Conservation (phyloP, 148 eudicot species). For the Amaranthus palmeri region DNA sequence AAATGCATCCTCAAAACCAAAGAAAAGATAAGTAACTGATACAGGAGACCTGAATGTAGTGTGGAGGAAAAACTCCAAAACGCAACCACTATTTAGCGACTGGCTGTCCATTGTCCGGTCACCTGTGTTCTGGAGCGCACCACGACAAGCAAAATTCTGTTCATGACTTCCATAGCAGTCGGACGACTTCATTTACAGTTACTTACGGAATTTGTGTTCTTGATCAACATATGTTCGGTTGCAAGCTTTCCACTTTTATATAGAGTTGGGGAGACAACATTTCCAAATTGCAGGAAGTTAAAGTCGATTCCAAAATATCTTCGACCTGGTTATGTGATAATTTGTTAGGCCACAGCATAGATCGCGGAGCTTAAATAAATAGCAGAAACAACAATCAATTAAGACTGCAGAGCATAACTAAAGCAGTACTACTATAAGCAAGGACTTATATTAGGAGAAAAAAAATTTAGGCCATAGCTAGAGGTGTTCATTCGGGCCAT, state of each 20-base stretch:
- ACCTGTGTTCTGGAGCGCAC: neutral
- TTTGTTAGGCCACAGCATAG: neutral
- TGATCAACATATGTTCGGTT: neutral
- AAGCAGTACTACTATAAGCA: neutral
- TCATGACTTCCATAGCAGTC: conserved; percentile 1
- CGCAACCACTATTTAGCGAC: neutral
- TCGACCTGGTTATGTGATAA: neutral
- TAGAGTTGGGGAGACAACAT: neutral
- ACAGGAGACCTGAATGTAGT: neutral
- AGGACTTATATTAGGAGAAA: too few species aligned
- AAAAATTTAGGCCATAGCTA: neutral
- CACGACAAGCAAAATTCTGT: neutral
- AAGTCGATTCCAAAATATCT: neutral
- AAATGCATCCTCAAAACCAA: neutral
- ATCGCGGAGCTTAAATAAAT: neutral
- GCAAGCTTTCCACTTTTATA: neutral
- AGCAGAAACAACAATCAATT: neutral
- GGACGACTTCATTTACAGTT: neutral
- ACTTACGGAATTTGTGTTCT: neutral
- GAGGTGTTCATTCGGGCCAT: too few species aligned
- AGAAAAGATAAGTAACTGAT: neutral
- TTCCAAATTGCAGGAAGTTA: neutral
- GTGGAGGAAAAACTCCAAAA: neutral
- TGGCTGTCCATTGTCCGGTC: neutral
- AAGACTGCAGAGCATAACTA: neutral